Conservation (phyloP, 2,329 filamentous ascomycete genomes). For the Parafenestella ontariensis region DNA sequence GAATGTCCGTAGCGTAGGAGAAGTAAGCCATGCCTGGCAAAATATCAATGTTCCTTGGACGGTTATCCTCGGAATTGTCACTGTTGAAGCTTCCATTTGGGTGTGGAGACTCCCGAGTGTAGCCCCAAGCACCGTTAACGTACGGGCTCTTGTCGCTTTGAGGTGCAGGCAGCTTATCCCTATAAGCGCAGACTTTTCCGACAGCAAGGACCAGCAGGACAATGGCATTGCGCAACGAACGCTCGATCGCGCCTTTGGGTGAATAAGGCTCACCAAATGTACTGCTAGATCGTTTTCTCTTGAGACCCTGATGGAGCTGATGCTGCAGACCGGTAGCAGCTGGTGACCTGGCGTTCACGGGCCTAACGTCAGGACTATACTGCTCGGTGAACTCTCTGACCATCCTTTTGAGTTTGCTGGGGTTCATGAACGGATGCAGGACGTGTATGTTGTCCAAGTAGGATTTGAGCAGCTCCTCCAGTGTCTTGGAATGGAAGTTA, state of each 20-base stretch:
- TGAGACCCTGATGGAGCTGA: conserved; percentile 36
- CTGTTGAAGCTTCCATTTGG: conserved; percentile 47
- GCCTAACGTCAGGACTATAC: conserved; percentile 42
- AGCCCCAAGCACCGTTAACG: conserved; percentile 29
- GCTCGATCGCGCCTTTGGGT: conserved; percentile 31
- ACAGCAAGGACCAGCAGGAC: conserved; percentile 84
- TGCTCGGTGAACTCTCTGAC: conserved; percentile 55
- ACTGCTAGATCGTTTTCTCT: conserved; percentile 45
- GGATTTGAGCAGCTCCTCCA: conserved; percentile 60
- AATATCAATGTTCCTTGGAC: conserved; percentile 74
- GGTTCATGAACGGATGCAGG: conserved; percentile 69
- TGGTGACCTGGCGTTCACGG: conserved; percentile 31
- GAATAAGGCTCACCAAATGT: conserved; percentile 34
- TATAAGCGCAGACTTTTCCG: conserved; percentile 76
- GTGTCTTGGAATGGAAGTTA: conserved; percentile 60
- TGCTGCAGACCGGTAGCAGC: conserved; percentile 16
- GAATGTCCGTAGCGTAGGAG: conserved; percentile 82
- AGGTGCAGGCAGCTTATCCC: conserved; percentile 60
- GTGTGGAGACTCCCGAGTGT: conserved; percentile 44
- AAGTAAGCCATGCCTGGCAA: conserved; percentile 93
- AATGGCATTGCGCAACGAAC: conserved; percentile 69
- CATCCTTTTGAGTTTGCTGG: conserved; percentile 59
- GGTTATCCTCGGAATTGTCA: conserved; percentile 30
- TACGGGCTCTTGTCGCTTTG: conserved; percentile 56
- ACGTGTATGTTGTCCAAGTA: conserved; percentile 68